phyloP scores from a whole-genome alignment of 75 land plant genomes.

The Chamaecyparis obtusa region DNA sequence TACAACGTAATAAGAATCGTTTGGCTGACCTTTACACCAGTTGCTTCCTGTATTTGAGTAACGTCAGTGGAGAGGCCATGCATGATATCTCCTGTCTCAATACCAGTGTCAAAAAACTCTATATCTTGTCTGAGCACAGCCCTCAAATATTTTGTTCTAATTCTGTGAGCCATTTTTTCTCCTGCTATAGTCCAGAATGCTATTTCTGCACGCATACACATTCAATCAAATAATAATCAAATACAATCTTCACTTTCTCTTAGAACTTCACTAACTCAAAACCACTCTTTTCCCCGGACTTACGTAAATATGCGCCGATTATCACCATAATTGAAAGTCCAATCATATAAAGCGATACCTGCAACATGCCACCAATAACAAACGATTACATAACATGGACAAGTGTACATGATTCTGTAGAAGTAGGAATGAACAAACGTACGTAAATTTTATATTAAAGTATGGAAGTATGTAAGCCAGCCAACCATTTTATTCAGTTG shows the following conservation, averaged over 20 bases:
- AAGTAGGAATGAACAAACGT: not conserved
- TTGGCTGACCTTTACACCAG: constrained; percentile 41
- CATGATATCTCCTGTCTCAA: constrained; percentile 52
- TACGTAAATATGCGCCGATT: constrained; percentile 50
- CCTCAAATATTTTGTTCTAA: constrained; percentile 41
- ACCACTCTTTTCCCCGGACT: constrained; percentile 5
- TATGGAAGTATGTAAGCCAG: not conserved
- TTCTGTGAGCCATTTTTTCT: constrained; percentile 38
- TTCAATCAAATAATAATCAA: not conserved
- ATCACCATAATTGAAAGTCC: constrained; percentile 33
- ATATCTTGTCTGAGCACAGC: constrained; percentile 58
- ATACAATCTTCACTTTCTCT: not conserved
- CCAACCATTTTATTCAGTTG: not conserved
- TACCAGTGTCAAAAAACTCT: constrained; percentile 49
- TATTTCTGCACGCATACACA: constrained; percentile 32
- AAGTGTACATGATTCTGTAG: not conserved
- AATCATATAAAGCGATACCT: constrained; percentile 36
- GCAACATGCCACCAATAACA: not conserved
- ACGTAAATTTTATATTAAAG: not conserved
- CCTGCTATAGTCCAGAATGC: constrained; percentile 57
- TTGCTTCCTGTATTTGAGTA: constrained; percentile 58
- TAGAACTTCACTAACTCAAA: not conserved
- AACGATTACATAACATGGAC: not conserved
- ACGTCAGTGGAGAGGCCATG: constrained; percentile 52
- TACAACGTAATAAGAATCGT: not conserved